phyloP scores from a whole-genome alignment of 2,329 filamentous ascomycete species.

The Gaeumannomyces tritici region DNA sequence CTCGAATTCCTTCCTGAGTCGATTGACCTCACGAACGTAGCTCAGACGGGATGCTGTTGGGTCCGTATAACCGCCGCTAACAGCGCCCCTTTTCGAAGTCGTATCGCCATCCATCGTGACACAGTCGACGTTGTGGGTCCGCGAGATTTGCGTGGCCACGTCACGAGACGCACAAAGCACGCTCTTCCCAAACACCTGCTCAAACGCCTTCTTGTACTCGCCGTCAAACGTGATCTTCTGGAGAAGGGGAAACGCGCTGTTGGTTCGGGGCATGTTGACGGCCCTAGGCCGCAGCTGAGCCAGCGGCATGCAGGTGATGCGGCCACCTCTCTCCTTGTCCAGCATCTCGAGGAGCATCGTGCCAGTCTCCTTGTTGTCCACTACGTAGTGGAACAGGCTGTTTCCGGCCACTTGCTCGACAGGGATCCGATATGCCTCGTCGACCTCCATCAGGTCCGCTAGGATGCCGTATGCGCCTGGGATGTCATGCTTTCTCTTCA shows the following conservation, averaged over 20 bases:
- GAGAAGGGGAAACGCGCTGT: conserved; percentile 79
- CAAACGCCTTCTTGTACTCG: conserved; percentile 74
- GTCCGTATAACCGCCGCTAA: conserved; percentile 93
- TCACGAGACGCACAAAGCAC: conserved; percentile 88
- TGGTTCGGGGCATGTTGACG: conserved; percentile 71
- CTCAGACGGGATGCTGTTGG: conserved; percentile 78
- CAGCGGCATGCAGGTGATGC: conserved; percentile 91
- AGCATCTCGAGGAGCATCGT: conserved; percentile 72
- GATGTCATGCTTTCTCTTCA: conserved; percentile 71
- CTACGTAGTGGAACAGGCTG: conserved; percentile 91
- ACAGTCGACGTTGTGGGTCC: conserved; percentile 82
- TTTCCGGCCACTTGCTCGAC: conserved; percentile 89
- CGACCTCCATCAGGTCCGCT: conserved; percentile 84
- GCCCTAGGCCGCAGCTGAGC: conserved; percentile 66
- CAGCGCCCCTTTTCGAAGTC: conserved; percentile 86
- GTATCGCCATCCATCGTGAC: conserved; percentile 94
- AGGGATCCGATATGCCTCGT: conserved; percentile 75
- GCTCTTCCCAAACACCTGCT: conserved; percentile 91
- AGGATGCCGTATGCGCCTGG: conserved; percentile 86
- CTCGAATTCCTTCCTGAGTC: conserved; percentile 68
- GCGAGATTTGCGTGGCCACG: conserved; percentile 81
- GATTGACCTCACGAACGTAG: conserved; percentile 65
- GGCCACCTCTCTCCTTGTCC: conserved; percentile 69
- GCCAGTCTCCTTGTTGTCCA: conserved; percentile 83
- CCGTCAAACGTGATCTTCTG: conserved; percentile 74